Evolutionary conservation across 306 rosid genomes (phyloP).

Genomic region (Acacia acuminata): DNA sequence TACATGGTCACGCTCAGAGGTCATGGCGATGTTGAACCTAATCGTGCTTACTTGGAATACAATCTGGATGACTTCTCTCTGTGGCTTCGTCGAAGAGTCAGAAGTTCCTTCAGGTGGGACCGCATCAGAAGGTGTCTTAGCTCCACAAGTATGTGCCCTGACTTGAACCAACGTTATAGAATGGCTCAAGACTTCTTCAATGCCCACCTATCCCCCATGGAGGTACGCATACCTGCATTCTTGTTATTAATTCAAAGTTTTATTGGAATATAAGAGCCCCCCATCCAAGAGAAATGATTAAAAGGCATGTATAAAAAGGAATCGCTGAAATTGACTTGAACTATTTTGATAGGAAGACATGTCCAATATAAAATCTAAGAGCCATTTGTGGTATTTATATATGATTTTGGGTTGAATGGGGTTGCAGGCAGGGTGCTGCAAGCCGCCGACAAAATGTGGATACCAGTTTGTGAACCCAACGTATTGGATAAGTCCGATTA

Average conservation of each 20-base stretch:
- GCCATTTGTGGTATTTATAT: neutral
- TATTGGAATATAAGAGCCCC: no score
- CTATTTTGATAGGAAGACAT: no score
- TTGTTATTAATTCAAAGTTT: neutral
- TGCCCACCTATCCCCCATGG: slow-evolving; percentile 67
- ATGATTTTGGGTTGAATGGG: slow-evolving; percentile 19
- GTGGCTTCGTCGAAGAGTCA: slow-evolving; percentile 70
- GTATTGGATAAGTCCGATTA: slow-evolving; percentile 87
- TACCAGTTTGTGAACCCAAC: slow-evolving; percentile 89
- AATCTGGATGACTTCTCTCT: slow-evolving; percentile 68
- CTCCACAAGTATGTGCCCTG: slow-evolving; percentile 57
- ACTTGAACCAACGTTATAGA: slow-evolving; percentile 67
- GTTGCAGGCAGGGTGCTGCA: slow-evolving; percentile 83
- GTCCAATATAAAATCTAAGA: no score
- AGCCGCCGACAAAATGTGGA: slow-evolving; percentile 89
- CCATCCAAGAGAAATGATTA: no score
- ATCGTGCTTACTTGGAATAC: slow-evolving; percentile 81
- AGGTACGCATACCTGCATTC: slow-evolving; percentile 42
- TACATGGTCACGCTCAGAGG: slow-evolving; percentile 74
- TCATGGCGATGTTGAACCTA: slow-evolving; percentile 72
- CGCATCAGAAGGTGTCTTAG: slow-evolving; percentile 66
- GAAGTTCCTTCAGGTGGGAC: slow-evolving; percentile 70
- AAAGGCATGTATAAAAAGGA: no score
- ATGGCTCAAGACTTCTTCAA: slow-evolving; percentile 83
- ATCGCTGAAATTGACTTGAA: no score